phyloP scores from a whole-genome alignment of 2,329 filamentous ascomycete species.

The Periglandula ipomoeae region DNA sequence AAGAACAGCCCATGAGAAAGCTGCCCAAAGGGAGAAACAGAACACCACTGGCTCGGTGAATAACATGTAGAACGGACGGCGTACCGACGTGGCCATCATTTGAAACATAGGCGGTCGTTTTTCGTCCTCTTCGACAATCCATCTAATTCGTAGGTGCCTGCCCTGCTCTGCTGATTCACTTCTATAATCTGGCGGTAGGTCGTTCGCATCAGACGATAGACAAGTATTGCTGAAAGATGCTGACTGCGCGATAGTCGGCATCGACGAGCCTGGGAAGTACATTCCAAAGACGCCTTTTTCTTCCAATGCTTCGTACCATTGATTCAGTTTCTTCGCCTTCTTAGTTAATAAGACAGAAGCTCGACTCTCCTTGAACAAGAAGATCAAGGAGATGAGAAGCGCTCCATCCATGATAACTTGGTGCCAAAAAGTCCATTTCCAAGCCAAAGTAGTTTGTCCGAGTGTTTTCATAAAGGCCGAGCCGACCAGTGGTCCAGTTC shows the following conservation, averaged over 20 bases:
- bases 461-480: slow-evolving; percentile 59
- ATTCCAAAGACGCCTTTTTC: slow-evolving; percentile 46
- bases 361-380: slow-evolving; percentile 74
- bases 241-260: slow-evolving; percentile 10
- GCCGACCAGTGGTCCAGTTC: slow-evolving; percentile 63
- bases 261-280: slow-evolving; percentile 20
- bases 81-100: slow-evolving; percentile 66
- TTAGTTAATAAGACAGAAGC: slow-evolving; percentile 69
- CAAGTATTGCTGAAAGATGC: slow-evolving; percentile 11
- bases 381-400: slow-evolving; percentile 49
- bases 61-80: slow-evolving; percentile 69
- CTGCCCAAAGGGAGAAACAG: slow-evolving; percentile 82
- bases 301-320: slow-evolving; percentile 71
- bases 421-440: slow-evolving; percentile 86
- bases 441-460: slow-evolving; percentile 35
- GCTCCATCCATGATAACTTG: slow-evolving; percentile 63
- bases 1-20: slow-evolving; percentile 82
- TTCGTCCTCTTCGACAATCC: slow-evolving; percentile 73
- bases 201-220: neutral
- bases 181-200: neutral
- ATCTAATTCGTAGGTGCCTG: slow-evolving; percentile 51
- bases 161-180: neutral
- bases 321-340: slow-evolving; percentile 65
- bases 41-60: slow-evolving; percentile 72
- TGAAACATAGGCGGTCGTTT: slow-evolving; percentile 56